Conservation (phyloP, 1,284 basidiomycete species). For the Phellinidium pouzarii region DNA sequence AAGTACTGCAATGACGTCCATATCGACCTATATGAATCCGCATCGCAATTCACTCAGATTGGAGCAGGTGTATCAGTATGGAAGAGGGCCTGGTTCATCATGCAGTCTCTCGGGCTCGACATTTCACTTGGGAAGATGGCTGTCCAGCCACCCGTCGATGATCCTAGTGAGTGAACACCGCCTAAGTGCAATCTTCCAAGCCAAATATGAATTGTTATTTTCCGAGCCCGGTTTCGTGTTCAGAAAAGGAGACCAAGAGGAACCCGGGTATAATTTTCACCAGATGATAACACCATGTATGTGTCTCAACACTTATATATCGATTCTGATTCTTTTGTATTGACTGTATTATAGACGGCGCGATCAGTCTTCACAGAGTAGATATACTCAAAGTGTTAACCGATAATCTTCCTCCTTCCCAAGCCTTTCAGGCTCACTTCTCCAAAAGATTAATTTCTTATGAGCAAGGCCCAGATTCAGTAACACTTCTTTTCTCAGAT, state of each 20-base stretch:
- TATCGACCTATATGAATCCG: constrained; percentile 32
- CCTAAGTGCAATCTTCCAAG: constrained; percentile 16
- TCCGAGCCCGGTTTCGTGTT: constrained; percentile 19
- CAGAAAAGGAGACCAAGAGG: constrained; percentile 26
- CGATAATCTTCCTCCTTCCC: constrained; percentile 23
- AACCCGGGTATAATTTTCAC: constrained; percentile 25
- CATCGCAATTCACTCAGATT: constrained; percentile 30
- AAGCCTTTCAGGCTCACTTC: constrained; percentile 28
- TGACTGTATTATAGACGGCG: constrained; percentile 25
- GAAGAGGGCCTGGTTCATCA: constrained; percentile 34
- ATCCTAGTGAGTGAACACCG: constrained; percentile 12
- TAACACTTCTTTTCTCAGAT: constrained; percentile 32
- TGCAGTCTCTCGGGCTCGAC: constrained; percentile 31
- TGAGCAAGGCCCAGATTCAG: constrained; percentile 8
- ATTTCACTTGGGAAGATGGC: constrained; percentile 26
- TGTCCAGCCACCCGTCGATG: constrained; percentile 19
- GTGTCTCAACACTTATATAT: not conserved
- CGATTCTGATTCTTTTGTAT: not conserved
- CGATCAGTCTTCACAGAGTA: constrained; percentile 29
- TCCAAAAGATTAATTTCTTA: constrained; percentile 29
- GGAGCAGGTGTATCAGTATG: constrained; percentile 34
- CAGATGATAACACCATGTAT: constrained; percentile 27
- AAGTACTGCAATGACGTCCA: constrained; percentile 26
- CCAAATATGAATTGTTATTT: not conserved
- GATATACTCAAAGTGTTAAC: constrained; percentile 30